These are phyloP conservation scores for Diaporthe amygdali DNA, from an alignment of 2,329 filamentous ascomycete species.

Conservation along the genomic window DNA sequence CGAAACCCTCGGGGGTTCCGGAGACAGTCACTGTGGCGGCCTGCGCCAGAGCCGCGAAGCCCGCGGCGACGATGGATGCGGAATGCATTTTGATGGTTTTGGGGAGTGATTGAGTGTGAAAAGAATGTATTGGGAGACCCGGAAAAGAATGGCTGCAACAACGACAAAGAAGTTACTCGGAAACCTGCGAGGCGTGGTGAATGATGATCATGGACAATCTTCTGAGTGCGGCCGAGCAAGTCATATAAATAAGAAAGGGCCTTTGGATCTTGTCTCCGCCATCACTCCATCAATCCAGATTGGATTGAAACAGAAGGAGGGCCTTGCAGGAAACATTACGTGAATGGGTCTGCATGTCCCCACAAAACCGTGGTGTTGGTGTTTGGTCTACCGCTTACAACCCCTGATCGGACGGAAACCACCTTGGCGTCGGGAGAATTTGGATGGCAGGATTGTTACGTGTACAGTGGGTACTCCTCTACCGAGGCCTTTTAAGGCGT, in stretches of 20 bases:
- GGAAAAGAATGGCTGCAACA: constrained; percentile 15
- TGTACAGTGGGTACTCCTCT: background rate
- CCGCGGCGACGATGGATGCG: constrained; percentile 19
- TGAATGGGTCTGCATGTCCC: background rate
- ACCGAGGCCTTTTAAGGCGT: background rate
- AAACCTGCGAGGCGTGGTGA: constrained; percentile 10
- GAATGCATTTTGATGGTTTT: constrained; percentile 18
- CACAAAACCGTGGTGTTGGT: background rate
- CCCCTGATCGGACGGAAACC: background rate
- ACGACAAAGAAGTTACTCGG: constrained; percentile 4
- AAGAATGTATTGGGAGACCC: background rate
- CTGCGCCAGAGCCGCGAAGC: constrained; percentile 31
- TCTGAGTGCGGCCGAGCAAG: background rate
- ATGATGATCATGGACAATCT: background rate
- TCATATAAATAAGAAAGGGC: background rate
- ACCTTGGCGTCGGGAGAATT: background rate
- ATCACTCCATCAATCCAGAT: background rate
- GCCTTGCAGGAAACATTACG: constrained; percentile 8
- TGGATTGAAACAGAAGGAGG: background rate
- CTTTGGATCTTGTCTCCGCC: background rate
- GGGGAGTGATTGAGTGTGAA: background rate
- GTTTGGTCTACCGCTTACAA: background rate
- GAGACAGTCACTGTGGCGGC: constrained; percentile 35
- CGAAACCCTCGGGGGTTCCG: constrained; percentile 47
- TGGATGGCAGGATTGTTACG: background rate